Percentiles rank a stretch among this genome's conserved stretches.
phyloP scores from a whole-genome alignment of 176 grass and related monocot genomes.

The Oryza brachyantha region DNA sequence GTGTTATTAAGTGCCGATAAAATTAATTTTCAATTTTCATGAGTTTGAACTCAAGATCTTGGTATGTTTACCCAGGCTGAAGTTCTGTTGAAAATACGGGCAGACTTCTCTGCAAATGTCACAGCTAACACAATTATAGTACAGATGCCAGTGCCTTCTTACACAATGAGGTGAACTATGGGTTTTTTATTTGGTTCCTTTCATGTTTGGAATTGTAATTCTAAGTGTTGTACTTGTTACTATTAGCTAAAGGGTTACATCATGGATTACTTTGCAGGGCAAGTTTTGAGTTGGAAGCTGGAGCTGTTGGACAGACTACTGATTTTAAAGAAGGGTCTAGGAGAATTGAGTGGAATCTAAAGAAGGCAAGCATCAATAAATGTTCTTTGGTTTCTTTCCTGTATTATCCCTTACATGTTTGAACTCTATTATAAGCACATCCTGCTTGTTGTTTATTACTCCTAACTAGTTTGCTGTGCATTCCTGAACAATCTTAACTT shows the following conservation, averaged over 20 bases:
- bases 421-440: no score
- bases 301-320: constrained; percentile 77
- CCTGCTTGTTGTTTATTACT: no score
- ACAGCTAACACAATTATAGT: constrained; percentile 89
- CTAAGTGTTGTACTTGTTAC: background rate
- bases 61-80: constrained; percentile 56
- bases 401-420: background rate
- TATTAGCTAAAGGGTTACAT: constrained; percentile 6
- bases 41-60: constrained; percentile 14
- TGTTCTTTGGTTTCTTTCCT: background rate
- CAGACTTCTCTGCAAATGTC: constrained; percentile 86
- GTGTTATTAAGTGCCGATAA: constrained; percentile 25
- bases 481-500: constrained; percentile 8
- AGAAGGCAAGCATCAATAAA: constrained; percentile 68
- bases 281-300: constrained; percentile 96
- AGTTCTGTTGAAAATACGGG: constrained; percentile 90
- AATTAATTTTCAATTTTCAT: constrained; percentile 17
- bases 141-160: constrained; percentile 95
- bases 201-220: background rate
- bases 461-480: background rate
- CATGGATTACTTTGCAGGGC: constrained; percentile 48
- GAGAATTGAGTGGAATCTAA: constrained; percentile 96
- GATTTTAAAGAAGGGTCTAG: constrained; percentile 96
- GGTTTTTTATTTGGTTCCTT: constrained; percentile 14
- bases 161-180: constrained; percentile 68